Conservation (phyloP, 2,329 filamentous ascomycete genomes). For the Knufia petricola region DNA sequence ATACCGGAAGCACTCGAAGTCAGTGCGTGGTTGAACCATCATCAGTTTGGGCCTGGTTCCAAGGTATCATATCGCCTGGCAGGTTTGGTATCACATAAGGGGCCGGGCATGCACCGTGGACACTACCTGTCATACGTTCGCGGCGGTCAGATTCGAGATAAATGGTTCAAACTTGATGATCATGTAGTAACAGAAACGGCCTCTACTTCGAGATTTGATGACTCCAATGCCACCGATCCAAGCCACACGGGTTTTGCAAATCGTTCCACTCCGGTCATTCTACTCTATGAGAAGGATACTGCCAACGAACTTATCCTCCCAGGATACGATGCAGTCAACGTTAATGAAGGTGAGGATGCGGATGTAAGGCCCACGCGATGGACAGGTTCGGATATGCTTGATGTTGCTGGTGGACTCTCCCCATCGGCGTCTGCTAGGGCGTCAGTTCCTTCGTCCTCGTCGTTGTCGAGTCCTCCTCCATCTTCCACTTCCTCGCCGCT, state of each 20-base stretch:
- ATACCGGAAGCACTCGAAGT: neutral
- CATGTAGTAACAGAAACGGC: neutral
- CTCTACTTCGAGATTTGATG: neutral
- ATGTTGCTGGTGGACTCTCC: too few species aligned
- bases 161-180: neutral
- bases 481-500: neutral
- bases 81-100: neutral
- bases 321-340: neutral
- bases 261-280: neutral
- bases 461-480: neutral
- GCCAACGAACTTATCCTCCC: neutral
- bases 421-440: too few species aligned
- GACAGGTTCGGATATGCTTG: neutral
- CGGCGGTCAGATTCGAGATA: neutral
- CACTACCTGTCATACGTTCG: neutral
- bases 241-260: neutral
- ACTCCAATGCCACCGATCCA: neutral
- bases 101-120: neutral
- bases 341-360: neutral
- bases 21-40: neutral
- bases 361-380: neutral
- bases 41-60: neutral
- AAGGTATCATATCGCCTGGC: neutral
- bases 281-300: neutral
- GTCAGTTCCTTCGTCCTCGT: neutral